These are phyloP conservation scores for Fusarium guadeloupense DNA, from an alignment of 2,329 filamentous ascomycete genomes.

Conservation along the genomic window DNA sequence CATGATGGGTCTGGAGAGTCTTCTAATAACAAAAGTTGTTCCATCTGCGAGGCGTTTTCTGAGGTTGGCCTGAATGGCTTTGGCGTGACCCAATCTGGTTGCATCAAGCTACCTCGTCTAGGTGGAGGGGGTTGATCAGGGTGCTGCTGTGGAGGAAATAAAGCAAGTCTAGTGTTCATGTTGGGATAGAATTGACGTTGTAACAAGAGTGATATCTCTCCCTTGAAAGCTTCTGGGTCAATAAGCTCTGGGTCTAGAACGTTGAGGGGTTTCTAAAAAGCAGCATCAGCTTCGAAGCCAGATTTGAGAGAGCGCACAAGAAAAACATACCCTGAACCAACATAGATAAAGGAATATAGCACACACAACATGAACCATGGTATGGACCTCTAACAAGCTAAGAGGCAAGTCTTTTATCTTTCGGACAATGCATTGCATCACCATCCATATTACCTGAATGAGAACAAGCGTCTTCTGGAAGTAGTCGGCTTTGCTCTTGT, in stretches of 20 bases:
- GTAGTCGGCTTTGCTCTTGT: constrained; percentile 51
- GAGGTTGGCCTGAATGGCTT: too few relatives aligned
- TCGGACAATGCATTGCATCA: constrained; percentile 48
- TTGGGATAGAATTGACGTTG: constrained; percentile 19
- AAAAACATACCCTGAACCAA: constrained; percentile 25
- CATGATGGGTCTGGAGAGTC: too few relatives aligned
- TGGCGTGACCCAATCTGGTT: neutral
- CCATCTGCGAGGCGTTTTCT: too few relatives aligned
- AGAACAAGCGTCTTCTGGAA: constrained; percentile 50
- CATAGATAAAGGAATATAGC: constrained; percentile 32
- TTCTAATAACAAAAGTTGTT: too few relatives aligned
- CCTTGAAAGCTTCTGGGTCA: neutral
- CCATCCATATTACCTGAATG: constrained; percentile 52
- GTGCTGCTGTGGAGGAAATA: neutral
- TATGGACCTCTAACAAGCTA: constrained; percentile 49
- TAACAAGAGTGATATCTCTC: constrained; percentile 9
- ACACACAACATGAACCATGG: constrained; percentile 34
- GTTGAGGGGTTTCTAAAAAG: constrained; percentile 28
- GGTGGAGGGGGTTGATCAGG: neutral
- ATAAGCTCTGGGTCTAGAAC: constrained; percentile 11
- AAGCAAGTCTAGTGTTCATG: neutral
- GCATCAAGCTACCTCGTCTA: too few relatives aligned
- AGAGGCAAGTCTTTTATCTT: constrained; percentile 47
- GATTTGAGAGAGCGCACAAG: too few relatives aligned
- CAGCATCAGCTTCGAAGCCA: too few relatives aligned